phyloP scores from a whole-genome alignment of 805 yeast genomes.

The Teunomyces panamensis region DNA sequence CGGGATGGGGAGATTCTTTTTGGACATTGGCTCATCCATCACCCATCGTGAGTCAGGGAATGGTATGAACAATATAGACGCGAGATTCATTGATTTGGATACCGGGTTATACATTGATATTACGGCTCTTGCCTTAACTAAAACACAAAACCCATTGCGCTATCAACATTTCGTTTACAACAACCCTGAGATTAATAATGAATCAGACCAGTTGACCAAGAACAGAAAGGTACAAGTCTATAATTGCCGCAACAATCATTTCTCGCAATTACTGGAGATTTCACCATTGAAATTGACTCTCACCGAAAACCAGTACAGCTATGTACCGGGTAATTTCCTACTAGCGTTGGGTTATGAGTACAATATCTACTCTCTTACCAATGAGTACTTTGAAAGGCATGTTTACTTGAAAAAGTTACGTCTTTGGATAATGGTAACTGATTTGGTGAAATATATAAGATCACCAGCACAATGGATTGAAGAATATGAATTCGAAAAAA shows the following conservation, averaged over 20 bases:
- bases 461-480: conserved; percentile 22
- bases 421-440: conserved; percentile 29
- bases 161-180: not conserved
- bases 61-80: conserved; percentile 32
- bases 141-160: conserved; percentile 21
- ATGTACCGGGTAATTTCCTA: conserved; percentile 29
- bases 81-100: conserved; percentile 25
- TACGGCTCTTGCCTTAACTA: conserved; percentile 30
- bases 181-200: conserved; percentile 9
- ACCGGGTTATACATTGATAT: conserved; percentile 26
- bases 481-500: not conserved
- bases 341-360: conserved; percentile 29
- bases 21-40: conserved; percentile 22
- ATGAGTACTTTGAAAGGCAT: conserved; percentile 19
- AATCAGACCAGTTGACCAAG: not conserved
- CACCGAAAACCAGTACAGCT: conserved; percentile 19
- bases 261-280: conserved; percentile 19
- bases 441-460: conserved; percentile 23
- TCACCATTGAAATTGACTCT: conserved; percentile 16
- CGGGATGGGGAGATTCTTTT: conserved; percentile 19
- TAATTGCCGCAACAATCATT: conserved; percentile 37
- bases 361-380: conserved; percentile 17
- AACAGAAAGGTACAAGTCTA: conserved; percentile 26
- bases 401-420: conserved; percentile 30
- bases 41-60: conserved; percentile 43